Evolutionary conservation across 345 rosid genomes (phyloP).

Genomic region (Passiflora organensis): DNA sequence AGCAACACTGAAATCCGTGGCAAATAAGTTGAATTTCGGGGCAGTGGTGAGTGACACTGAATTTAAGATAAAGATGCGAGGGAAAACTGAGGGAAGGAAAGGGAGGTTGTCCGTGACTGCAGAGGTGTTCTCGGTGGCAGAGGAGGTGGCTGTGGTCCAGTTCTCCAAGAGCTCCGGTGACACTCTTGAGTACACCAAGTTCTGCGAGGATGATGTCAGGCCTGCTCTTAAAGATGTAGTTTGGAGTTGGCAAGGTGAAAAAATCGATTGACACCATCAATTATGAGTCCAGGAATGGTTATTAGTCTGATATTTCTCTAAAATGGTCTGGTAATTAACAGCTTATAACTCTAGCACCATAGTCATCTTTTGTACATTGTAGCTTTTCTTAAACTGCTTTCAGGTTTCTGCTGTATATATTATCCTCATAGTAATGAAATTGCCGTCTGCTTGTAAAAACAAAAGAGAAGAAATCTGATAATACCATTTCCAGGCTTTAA

Average conservation of each 20-base stretch:
- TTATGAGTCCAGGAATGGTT: too few species aligned
- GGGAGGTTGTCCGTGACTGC: constrained; percentile 30
- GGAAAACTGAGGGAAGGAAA: constrained; percentile 28
- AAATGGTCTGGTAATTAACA: too few species aligned
- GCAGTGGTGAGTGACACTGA: constrained; percentile 7
- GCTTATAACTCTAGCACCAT: too few species aligned
- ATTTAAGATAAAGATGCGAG: constrained; percentile 12
- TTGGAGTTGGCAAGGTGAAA: constrained; percentile 48
- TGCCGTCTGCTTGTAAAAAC: too few species aligned
- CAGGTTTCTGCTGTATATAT: too few species aligned
- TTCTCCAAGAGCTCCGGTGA: constrained; percentile 36
- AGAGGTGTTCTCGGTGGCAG: constrained; percentile 18
- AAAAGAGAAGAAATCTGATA: too few species aligned
- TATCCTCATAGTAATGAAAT: too few species aligned
- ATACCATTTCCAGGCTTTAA: too few species aligned
- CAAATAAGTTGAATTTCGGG: constrained; percentile 9
- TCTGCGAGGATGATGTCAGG: constrained; percentile 37
- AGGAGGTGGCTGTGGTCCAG: constrained; percentile 20
- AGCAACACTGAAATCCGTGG: constrained; percentile 9
- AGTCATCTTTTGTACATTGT: too few species aligned
- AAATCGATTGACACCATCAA: not conserved
- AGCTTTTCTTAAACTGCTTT: too few species aligned
- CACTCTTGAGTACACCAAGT: constrained; percentile 38
- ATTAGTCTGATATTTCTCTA: too few species aligned
- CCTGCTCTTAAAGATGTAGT: constrained; percentile 44